Conservation (phyloP, 768 basidiomycete genomes). For the Boletus rufocinnamomeus region DNA sequence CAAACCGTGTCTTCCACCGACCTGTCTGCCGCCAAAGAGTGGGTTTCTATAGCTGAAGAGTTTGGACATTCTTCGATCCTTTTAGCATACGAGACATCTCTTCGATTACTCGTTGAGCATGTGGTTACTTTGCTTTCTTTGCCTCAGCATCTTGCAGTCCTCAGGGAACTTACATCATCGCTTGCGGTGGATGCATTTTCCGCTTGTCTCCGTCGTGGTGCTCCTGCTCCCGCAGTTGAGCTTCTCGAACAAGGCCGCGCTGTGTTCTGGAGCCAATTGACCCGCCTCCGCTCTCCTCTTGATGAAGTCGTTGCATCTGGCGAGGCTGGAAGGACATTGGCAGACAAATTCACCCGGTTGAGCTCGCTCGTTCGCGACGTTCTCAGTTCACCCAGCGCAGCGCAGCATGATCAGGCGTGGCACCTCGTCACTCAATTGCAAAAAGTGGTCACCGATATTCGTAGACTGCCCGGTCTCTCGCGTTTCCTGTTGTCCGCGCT, state of each 20-base stretch:
- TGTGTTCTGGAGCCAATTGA: not conserved
- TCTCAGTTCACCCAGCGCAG: not conserved
- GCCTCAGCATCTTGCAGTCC: not conserved
- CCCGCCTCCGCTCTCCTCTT: not conserved
- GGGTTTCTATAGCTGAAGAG: not conserved
- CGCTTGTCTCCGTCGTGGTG: conserved; percentile 9
- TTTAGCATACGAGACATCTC: conserved; percentile 5
- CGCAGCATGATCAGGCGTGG: not conserved
- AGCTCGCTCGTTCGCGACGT: not conserved
- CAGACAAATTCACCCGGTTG: too few species aligned
- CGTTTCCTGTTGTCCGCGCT: not conserved
- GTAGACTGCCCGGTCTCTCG: not conserved
- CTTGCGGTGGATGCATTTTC: conserved; percentile 16
- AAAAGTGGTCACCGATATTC: not conserved
- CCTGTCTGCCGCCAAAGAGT: not conserved
- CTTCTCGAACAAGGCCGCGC: conserved; percentile 18
- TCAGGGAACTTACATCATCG: not conserved
- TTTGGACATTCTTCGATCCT: conserved; percentile 5
- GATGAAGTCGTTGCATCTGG: not conserved
- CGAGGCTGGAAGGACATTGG: not conserved
- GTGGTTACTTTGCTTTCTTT: not conserved
- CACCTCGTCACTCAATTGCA: not conserved
- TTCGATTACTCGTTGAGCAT: conserved; percentile 2
- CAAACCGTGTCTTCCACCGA: not conserved
- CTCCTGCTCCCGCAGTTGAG: conserved; percentile 25